Base-by-base conservation (phyloP, 306 rosid species). In the Trifolium dubium region DNA sequence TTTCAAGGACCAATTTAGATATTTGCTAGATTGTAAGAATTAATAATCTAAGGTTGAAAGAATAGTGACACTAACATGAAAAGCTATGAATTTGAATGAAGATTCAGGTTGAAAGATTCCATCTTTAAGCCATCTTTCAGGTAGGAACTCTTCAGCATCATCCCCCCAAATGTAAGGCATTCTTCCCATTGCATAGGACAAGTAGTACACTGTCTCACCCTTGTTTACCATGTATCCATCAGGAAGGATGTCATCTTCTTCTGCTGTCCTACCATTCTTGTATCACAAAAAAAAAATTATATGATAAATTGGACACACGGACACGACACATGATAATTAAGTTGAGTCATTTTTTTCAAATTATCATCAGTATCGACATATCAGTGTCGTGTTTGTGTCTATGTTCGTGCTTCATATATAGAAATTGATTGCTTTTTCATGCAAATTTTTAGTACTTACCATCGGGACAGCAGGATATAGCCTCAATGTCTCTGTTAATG, bases 401-500 rank as follows among this genome's bases (percentile, higher is more conserved):
- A 8, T 34, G 39, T 0, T 2, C 8, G 39, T 34, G 39, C 1
- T 5, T 34, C 7, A n/a, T n/a, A n/a, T n/a, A 34, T 34, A 5
- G 8, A 34, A 34, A 5, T 34, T 34, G 39, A 34, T 34, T 0
- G 39, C 4, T 64, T 65, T 65, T 12, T 65, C 11, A 41, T 40
- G 35, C 1, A 17, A 10, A 17, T 5, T 64, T 39, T 5, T 8
- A 71, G 63, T 35, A 10, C n/a, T 64, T 2, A 89, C 98, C 71
- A 61, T 0, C 14, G 98, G 96, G 10, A 85, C 92, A 3, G 91
- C 91, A 81, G 98, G 94, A 56, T 87, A 88, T 4, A 92, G 84
- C 80, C 92, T 92, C 77, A 92, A 76, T 77, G 98, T 92, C 64
- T 92, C 96, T 14, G 98, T 79, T 56, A 92, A 30, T n/a, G 96